Base-by-base conservation (phyloP, 305 asterid genomes). In the Fraxinus ornus region DNA sequence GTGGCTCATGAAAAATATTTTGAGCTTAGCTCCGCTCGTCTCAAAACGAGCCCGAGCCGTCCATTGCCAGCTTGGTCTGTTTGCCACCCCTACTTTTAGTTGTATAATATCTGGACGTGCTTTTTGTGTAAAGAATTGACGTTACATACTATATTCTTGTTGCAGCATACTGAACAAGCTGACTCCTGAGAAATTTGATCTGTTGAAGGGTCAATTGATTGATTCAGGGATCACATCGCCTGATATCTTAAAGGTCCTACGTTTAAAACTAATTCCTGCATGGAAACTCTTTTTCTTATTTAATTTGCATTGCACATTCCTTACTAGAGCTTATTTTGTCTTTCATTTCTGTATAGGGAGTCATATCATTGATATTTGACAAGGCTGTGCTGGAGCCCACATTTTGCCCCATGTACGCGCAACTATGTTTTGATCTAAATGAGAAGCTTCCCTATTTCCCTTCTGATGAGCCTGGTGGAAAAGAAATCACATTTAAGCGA, bases 361-460 rank as follows among this genome's bases (percentile, higher is more conserved):
- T 95, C 35, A 95, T 95, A 81, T 84, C 93, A 72, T 91, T 95
- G 94, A 95, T 95, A 82, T 95, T 95, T 90, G 99, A 95, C 90
- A 95, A 95, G 89, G 99, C 98, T 41, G 92, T 95, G 28, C 86
- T 91, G 91, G 99, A 95, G 90, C 99, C 99, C 79, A 95, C 98
- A 8, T 95, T 94, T 86, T 95, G 97, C 86, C 97, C 89, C 57
- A 95, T 95, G 99, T 95, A 95, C 74, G 97, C 98, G 0, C 91
- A 88, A 85, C 88, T 95, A 52, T 95, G 99, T 87, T 94, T 95
- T 41, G 96, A 93, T 85, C 95, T 95, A 75, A 90, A 90, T 55
- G 89, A 81, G 84, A 93, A 90, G 89, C 93, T 95, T 79, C 98
- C 97, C 71, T 89, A 94, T 44, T 95, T 92, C 87, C 97, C 98